phyloP scores from a whole-genome alignment of 306 rosid genomes.

The Rubus parviflorus region DNA sequence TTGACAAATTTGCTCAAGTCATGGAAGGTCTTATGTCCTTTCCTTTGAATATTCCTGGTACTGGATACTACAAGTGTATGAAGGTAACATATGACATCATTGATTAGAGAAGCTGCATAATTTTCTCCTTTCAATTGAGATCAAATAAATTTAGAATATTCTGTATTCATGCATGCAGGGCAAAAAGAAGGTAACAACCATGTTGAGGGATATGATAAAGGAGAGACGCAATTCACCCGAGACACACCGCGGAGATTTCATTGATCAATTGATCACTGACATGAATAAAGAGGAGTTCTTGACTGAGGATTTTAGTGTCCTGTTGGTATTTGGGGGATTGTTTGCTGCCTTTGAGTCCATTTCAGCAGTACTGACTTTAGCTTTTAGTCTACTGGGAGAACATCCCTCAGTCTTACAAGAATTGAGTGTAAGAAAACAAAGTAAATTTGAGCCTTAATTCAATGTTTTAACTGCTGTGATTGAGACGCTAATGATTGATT shows the following conservation, averaged over 20 bases:
- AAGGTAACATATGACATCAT: constrained; percentile 18
- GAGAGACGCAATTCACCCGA: constrained; percentile 25
- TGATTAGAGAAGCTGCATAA: neutral
- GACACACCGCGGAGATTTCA: constrained; percentile 22
- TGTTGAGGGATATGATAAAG: constrained; percentile 25
- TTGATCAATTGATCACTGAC: constrained; percentile 29
- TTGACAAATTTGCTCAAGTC: constrained; percentile 26
- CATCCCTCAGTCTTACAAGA: constrained; percentile 31
- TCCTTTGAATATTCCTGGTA: constrained; percentile 45
- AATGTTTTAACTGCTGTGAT: neutral
- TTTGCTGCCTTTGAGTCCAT: constrained; percentile 33
- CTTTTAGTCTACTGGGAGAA: constrained; percentile 28
- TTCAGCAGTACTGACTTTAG: constrained; percentile 20
- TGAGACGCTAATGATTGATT: neutral
- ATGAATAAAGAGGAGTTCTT: constrained; percentile 30
- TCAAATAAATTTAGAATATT: neutral
- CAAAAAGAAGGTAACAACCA: constrained; percentile 25
- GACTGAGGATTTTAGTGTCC: constrained; percentile 26
- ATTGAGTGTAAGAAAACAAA: constrained; percentile 16
- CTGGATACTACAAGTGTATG: constrained; percentile 29
- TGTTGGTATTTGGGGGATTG: constrained; percentile 22
- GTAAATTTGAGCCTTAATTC: neutral
- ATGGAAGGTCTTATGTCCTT: constrained; percentile 36
- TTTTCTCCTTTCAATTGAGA: neutral
- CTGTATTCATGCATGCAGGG: constrained; percentile 11